Percentiles rank a stretch among this genome's conserved stretches.
Evolutionary conservation across 2,329 filamentous ascomycete species (phyloP).

Genomic region (Diaporthe citrichinensis): DNA sequence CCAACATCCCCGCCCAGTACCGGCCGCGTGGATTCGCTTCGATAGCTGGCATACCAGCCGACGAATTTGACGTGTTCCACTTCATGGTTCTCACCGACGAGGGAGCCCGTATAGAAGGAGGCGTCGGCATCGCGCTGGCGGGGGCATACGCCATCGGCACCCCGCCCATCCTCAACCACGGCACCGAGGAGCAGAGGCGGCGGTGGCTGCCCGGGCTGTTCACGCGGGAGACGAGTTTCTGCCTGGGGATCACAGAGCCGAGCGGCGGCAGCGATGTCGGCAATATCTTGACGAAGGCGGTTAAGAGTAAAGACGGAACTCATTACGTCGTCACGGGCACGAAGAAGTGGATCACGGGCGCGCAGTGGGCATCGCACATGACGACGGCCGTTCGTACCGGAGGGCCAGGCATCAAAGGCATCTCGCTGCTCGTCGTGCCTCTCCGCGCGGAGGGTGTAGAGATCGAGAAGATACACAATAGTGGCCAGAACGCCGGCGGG

Average conservation of each 20-base stretch:
- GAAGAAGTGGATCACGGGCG: constrained; percentile 78
- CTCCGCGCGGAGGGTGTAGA: constrained; percentile 48
- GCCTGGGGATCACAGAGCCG: constrained; percentile 49
- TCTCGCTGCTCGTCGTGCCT: constrained; percentile 70
- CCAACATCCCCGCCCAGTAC: constrained; percentile 53
- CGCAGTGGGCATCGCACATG: constrained; percentile 72
- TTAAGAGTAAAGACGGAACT: constrained; percentile 55
- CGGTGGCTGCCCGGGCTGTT: constrained; percentile 60
- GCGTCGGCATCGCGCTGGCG: constrained; percentile 67
- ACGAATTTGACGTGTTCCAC: constrained; percentile 55
- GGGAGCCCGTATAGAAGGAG: constrained; percentile 60
- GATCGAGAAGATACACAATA: constrained; percentile 67
- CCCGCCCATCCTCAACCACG: constrained; percentile 47
- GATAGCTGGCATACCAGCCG: constrained; percentile 55
- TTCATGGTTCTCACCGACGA: constrained; percentile 55
- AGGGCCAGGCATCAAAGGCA: constrained; percentile 63
- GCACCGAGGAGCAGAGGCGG: constrained; percentile 47
- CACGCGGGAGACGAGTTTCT: constrained; percentile 58
- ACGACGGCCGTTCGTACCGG: constrained; percentile 74
- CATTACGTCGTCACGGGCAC: constrained; percentile 72
- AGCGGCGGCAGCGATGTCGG: constrained; percentile 73
- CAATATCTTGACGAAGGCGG: constrained; percentile 71
- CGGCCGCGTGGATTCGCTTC: constrained; percentile 55
- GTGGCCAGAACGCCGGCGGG: constrained; percentile 75
- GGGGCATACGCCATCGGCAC: constrained; percentile 68